Evolutionary conservation across 345 rosid genomes (phyloP).

Genomic region (Populus euphratica): DNA sequence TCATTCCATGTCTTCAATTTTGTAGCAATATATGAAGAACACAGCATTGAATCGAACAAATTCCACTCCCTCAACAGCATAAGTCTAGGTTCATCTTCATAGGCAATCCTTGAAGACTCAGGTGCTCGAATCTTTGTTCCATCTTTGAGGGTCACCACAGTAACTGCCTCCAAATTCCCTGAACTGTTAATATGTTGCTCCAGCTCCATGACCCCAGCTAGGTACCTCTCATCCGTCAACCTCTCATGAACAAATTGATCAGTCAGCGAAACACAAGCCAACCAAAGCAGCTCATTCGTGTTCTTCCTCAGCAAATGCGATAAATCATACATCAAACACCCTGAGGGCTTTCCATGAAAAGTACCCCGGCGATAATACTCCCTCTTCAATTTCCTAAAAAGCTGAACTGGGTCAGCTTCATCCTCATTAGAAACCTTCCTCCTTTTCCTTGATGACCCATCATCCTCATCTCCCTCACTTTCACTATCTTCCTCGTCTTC

Average conservation of each 20-base stretch:
- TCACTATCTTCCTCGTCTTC: conserved; percentile 40
- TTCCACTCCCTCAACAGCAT: conserved; percentile 94
- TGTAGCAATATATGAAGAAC: conserved; percentile 79
- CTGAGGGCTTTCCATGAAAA: conserved; percentile 93
- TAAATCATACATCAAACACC: conserved; percentile 75
- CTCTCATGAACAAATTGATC: conserved; percentile 97
- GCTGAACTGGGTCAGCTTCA: conserved; percentile 41
- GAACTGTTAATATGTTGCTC: conserved; percentile 85
- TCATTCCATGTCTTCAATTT: conserved; percentile 96
- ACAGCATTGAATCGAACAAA: conserved; percentile 92
- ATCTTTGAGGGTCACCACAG: conserved; percentile 76
- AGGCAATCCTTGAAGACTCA: conserved; percentile 75
- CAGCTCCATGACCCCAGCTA: conserved; percentile 95
- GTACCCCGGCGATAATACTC: conserved; percentile 80
- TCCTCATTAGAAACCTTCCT: conserved; percentile 46
- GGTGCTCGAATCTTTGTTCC: conserved; percentile 90
- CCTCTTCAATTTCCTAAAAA: conserved; percentile 62
- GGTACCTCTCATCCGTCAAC: conserved; percentile 90
- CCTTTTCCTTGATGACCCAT: conserved; percentile 54
- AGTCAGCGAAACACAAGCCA: conserved; percentile 88
- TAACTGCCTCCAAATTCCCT: conserved; percentile 73
- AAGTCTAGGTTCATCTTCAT: conserved; percentile 87
- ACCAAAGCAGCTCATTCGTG: conserved; percentile 88
- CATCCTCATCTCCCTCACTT: conserved; percentile 11
- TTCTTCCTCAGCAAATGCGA: conserved; percentile 77